Evolutionary conservation across 2,329 filamentous ascomycete species (phyloP), one percentile per base, ranked within the genome.

Genomic region (Calonectria leucothoes): DNA sequence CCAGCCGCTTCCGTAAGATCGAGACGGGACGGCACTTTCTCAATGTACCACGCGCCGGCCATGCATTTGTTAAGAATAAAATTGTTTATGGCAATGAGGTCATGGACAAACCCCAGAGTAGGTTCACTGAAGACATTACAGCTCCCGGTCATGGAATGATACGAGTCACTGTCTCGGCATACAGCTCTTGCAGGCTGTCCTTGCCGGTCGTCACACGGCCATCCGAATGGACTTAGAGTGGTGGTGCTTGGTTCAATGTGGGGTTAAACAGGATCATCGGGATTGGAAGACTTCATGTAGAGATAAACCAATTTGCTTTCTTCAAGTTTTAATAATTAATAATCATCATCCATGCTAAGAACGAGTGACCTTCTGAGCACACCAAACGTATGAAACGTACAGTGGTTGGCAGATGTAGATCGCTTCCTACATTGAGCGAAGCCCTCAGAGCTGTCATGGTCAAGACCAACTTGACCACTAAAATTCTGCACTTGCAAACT

Each of bases 31-130:
- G 45, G 37, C 31, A 31, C 7, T 33, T 37, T 29, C 29, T 14
- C 33, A 17, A 61, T 11, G 15, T 39, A 25, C 37, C 33, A 29
- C 25, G 33, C 31, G 55, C 33, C 35, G 61, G 29, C 20, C 23
- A 59, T 45, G 61, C 69, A 69, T 74, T 69, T 71, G 65, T 75
- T 76, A 67, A 70, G 68, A 75, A 74, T 33, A 52, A 52, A 76
- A 78, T 76, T 72, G 80, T 71, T 79, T 80, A 82, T 74, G 72
- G 74, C 78, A 79, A 75, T 72, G 73, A 59, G 74, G 69, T 73
- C 76, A 75, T 66, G 71, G 67, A 75, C 75, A 76, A 52, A 74
- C 52, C 33, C 69, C 52, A 63, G 52, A 66, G 49, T 68, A 63
- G 59, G 37, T 74, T 39, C 20, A 39, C 14, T 61, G 33, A 39